These are phyloP conservation scores for Podospora pseudopauciseta DNA, from an alignment of 495 filamentous ascomycete species.

Conservation along the genomic window DNA sequence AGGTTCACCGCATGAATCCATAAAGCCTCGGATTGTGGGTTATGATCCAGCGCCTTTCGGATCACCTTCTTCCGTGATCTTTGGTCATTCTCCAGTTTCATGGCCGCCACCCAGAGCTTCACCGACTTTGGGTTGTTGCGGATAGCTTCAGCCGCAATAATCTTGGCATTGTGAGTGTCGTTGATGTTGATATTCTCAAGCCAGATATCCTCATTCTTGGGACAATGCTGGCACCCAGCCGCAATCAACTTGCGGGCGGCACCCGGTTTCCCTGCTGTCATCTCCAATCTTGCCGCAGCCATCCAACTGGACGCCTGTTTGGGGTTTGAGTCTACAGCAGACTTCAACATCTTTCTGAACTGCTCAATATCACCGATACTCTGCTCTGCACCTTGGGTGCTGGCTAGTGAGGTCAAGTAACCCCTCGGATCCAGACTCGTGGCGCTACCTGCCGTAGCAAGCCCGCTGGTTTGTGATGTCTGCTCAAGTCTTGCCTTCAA, in stretches of 20 bases:
- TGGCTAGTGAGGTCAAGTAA: constrained; percentile 85
- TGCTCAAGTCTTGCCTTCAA: constrained; percentile 88
- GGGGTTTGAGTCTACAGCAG: constrained; percentile 92
- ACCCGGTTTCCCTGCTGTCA: constrained; percentile 84
- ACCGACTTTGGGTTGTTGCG: constrained; percentile 86
- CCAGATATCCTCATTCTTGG: constrained; percentile 94
- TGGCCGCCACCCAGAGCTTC: constrained; percentile 87
- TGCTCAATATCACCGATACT: constrained; percentile 94
- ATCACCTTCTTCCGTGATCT: constrained; percentile 86
- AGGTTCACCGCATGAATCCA: constrained; percentile 99
- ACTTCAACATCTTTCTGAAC: constrained; percentile 87
- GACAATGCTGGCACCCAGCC: constrained; percentile 82
- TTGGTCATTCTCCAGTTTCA: constrained; percentile 80
- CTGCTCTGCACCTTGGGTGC: constrained; percentile 73
- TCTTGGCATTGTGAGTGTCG: constrained; percentile 85
- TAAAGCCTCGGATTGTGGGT: constrained; percentile 84
- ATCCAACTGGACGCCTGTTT: constrained; percentile 97
- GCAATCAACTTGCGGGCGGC: constrained; percentile 80
- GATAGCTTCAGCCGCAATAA: constrained; percentile 93
- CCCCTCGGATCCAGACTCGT: constrained; percentile 94
- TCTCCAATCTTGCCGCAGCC: constrained; percentile 87
- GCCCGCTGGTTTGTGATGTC: constrained; percentile 65
- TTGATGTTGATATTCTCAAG: constrained; percentile 90
- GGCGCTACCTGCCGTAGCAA: constrained; percentile 73
- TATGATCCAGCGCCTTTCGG: constrained; percentile 80